A percentile compares a stretch with the other conserved stretches of the same genome.
phyloP scores from a whole-genome alignment of 225 moss, liverwort and hornwort genomes.

The Marchantia polymorpha region DNA sequence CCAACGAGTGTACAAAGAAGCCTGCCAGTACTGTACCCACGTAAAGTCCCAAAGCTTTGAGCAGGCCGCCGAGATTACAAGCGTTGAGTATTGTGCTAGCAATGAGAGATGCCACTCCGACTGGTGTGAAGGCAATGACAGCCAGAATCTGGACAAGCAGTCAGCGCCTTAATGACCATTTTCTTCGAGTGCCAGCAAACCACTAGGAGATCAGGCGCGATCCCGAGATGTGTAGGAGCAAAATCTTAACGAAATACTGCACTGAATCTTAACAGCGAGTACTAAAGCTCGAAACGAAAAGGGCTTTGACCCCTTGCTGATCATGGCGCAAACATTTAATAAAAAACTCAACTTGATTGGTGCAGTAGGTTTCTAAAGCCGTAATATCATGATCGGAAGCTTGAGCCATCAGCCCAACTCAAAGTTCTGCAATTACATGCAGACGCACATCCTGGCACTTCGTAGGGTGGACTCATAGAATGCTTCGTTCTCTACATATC shows the following conservation, averaged over 20 bases:
- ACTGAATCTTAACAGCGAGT: not conserved
- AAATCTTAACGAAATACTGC: not conserved
- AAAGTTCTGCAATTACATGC: too few species aligned
- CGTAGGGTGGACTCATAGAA: too few species aligned
- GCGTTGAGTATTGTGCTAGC: conserved; percentile 84
- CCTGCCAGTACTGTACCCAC: conserved; percentile 65
- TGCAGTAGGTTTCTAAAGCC: too few species aligned
- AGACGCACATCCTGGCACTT: too few species aligned
- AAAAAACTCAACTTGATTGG: too few species aligned
- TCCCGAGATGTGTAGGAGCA: too few species aligned
- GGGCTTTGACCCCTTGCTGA: not conserved
- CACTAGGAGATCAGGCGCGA: not conserved
- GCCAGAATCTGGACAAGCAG: conserved; percentile 54
- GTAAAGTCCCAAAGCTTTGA: conserved; percentile 83
- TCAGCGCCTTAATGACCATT: not conserved
- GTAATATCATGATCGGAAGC: too few species aligned
- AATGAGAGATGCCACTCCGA: conserved; percentile 87
- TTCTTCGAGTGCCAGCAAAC: not conserved
- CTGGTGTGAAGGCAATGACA: conserved; percentile 73
- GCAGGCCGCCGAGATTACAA: conserved; percentile 60
- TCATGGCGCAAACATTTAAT: too few species aligned
- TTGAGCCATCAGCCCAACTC: too few species aligned
- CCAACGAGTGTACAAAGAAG: conserved; percentile 59
- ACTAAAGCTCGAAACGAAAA: not conserved
- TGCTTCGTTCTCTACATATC: too few species aligned